phyloP scores from a whole-genome alignment of 1,284 basidiomycete species.

The Inonotus hispidus region DNA sequence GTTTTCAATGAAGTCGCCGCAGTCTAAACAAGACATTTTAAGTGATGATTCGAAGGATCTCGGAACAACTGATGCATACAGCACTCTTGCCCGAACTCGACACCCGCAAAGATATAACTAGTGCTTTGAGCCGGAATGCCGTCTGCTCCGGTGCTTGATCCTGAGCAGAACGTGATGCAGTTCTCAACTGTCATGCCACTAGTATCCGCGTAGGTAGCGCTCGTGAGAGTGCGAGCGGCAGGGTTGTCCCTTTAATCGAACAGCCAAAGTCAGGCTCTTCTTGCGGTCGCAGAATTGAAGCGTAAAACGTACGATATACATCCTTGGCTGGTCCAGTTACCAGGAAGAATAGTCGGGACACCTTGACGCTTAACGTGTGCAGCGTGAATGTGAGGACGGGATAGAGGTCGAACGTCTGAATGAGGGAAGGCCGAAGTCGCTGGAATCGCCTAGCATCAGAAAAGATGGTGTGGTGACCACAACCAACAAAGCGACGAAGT shows the following conservation, averaged over 20 bases:
- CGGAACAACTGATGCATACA: conserved; percentile 14
- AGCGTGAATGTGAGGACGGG: conserved; percentile 1
- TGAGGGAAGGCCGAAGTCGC: conserved; percentile 2
- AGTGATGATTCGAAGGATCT: neutral
- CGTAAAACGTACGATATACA: conserved; percentile 19
- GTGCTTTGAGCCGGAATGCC: conserved; percentile 12
- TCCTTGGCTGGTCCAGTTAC: conserved; percentile 21
- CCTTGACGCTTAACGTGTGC: conserved; percentile 14
- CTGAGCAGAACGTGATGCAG: conserved; percentile 23
- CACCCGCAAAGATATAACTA: conserved; percentile 22
- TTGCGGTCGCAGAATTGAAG: too few species aligned
- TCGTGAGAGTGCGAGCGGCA: conserved; percentile 19
- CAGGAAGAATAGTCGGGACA: conserved; percentile 15
- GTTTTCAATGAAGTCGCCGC: conserved; percentile 21
- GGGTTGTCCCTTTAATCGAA: conserved; percentile 18
- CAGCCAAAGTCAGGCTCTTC: too few species aligned
- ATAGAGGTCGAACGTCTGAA: neutral
- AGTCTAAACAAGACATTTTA: conserved; percentile 16
- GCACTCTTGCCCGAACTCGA: conserved; percentile 24
- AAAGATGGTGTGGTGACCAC: too few species aligned
- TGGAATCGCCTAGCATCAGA: neutral
- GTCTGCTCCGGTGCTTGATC: conserved; percentile 7
- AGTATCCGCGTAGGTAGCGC: conserved; percentile 17
- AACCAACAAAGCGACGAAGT: neutral
- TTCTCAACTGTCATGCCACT: conserved; percentile 21